phyloP scores from a whole-genome alignment of 2,329 filamentous ascomycete species.

The Stemphylium vesicarium region DNA sequence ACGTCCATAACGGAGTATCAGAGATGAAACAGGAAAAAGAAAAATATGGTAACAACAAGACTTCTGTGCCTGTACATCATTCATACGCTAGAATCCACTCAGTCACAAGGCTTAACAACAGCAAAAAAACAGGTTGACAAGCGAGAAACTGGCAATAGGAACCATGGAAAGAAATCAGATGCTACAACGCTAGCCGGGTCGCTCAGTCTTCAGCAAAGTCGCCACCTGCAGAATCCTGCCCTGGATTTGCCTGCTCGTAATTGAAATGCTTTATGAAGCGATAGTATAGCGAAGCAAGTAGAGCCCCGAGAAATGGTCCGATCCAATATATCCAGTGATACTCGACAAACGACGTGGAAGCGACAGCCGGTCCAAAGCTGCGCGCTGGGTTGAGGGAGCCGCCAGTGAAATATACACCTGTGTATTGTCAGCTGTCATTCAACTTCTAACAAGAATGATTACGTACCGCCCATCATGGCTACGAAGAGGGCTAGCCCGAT shows the following conservation, averaged over 20 bases:
- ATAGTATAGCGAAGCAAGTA: constrained; percentile 57
- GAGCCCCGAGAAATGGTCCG: constrained; percentile 49
- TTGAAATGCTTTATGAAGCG: constrained; percentile 49
- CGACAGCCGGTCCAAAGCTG: constrained; percentile 52
- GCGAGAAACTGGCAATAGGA: too few relatives aligned
- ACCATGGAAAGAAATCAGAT: too few relatives aligned
- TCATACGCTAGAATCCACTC: too few relatives aligned
- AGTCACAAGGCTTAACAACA: too few relatives aligned
- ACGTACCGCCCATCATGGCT: constrained; percentile 36
- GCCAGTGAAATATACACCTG: constrained; percentile 50
- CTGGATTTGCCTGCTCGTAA: constrained; percentile 38
- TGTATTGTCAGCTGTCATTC: not conserved
- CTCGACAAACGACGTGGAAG: constrained; percentile 39
- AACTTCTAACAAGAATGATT: not conserved
- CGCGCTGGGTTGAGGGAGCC: constrained; percentile 54
- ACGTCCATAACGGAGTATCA: too few relatives aligned
- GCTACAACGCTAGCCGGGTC: not conserved
- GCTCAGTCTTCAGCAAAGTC: not conserved
- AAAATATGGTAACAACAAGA: too few relatives aligned
- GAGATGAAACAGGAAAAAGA: too few relatives aligned
- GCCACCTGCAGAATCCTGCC: constrained; percentile 27
- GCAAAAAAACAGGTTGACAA: too few relatives aligned
- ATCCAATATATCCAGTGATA: constrained; percentile 53
- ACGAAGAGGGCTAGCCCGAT: constrained; percentile 33
- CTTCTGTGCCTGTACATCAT: too few relatives aligned